These are phyloP conservation scores for Hyaloscypha finlandica DNA, from an alignment of 495 filamentous ascomycete genomes.

Conservation along the genomic window DNA sequence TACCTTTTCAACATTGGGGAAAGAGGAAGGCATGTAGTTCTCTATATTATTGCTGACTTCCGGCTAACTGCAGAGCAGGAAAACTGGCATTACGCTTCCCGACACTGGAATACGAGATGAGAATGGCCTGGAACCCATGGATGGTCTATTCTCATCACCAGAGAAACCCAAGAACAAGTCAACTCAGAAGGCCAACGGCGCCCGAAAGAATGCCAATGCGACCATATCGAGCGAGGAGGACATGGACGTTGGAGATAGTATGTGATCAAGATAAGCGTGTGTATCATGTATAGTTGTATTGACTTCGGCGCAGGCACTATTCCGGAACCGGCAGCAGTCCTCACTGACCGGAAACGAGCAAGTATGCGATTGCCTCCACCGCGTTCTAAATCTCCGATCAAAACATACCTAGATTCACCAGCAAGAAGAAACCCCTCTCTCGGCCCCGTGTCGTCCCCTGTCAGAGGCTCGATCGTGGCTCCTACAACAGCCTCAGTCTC, in stretches of 20 bases:
- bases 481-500: slow-evolving; percentile 16
- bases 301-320: slow-evolving; percentile 42
- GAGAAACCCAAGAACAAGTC: slow-evolving; percentile 51
- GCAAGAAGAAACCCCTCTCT: slow-evolving; percentile 35
- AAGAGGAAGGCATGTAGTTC: slow-evolving; percentile 46
- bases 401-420: slow-evolving; percentile 33
- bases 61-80: slow-evolving; percentile 30
- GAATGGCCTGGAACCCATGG: slow-evolving; percentile 85
- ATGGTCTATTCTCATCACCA: slow-evolving; percentile 87
- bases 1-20: slow-evolving; percentile 52
- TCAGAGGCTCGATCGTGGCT: slow-evolving; percentile 26
- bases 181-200: neutral
- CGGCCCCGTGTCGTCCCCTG: slow-evolving; percentile 30
- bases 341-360: slow-evolving; percentile 31
- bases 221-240: slow-evolving; percentile 31
- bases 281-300: slow-evolving; percentile 5
- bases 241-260: slow-evolving; percentile 35
- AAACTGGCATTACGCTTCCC: slow-evolving; percentile 82
- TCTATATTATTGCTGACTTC: neutral
- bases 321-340: slow-evolving; percentile 44
- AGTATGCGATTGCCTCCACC: slow-evolving; percentile 39
- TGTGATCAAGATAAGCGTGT: neutral
- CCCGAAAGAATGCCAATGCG: slow-evolving; percentile 15
- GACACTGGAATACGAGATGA: slow-evolving; percentile 85
- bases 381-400: slow-evolving; percentile 37